phyloP scores from a whole-genome alignment of 805 yeast genomes.

The Schizosaccharomyces japonicus region DNA sequence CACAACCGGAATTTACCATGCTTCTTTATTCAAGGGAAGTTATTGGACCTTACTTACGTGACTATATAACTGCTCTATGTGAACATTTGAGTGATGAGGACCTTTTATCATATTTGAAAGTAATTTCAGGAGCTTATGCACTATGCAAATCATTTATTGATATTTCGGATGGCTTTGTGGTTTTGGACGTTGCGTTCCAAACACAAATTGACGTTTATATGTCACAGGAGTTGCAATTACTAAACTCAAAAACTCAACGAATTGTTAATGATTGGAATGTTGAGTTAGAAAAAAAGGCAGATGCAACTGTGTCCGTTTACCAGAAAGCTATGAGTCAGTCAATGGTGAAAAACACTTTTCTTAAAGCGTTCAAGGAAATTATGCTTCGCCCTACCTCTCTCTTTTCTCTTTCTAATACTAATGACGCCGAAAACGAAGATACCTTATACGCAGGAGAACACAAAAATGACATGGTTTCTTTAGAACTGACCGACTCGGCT shows the following conservation, averaged over 20 bases:
- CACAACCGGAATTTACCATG: neutral
- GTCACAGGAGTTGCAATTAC: slow-evolving; percentile 3
- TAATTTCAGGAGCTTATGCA: slow-evolving; percentile 6
- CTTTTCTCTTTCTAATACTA: neutral
- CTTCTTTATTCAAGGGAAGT: neutral
- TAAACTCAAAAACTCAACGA: neutral
- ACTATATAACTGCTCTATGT: neutral
- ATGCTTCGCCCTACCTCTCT: slow-evolving; percentile 17
- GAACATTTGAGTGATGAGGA: slow-evolving; percentile 1
- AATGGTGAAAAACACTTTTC: slow-evolving; percentile 27
- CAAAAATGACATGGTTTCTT: neutral
- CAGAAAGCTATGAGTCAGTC: slow-evolving; percentile 23
- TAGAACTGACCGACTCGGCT: neutral
- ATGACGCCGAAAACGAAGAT: neutral
- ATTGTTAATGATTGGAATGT: neutral
- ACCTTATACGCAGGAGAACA: neutral
- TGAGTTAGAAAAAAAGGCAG: slow-evolving; percentile 22
- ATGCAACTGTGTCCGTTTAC: slow-evolving; percentile 25
- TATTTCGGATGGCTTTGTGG: neutral
- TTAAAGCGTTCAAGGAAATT: slow-evolving; percentile 28
- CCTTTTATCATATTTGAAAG: slow-evolving; percentile 2
- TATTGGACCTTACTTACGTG: neutral
- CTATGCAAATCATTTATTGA: slow-evolving; percentile 4
- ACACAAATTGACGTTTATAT: neutral
- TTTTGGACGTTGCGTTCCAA: neutral